phyloP scores from a whole-genome alignment of 352 stramenopile genomes.

The Phytophthora sp. region DNA sequence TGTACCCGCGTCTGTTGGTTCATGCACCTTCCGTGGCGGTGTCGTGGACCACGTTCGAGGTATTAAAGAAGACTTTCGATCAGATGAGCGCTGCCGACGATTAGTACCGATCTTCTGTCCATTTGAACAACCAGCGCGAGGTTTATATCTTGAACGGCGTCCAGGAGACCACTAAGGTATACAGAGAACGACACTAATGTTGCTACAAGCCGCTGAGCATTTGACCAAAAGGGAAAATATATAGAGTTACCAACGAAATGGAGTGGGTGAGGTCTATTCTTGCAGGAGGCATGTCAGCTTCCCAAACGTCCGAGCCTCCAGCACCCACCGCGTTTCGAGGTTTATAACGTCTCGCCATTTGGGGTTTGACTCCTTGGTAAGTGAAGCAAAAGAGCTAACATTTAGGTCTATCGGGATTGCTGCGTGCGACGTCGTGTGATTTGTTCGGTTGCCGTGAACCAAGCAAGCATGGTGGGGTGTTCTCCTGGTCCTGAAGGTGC shows the following conservation, averaged over 20 bases:
- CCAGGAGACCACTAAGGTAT: constrained; percentile 15
- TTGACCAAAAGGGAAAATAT: constrained; percentile 43
- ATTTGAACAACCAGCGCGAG: constrained; percentile 29
- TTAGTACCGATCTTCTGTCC: constrained; percentile 29
- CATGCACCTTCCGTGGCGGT: constrained; percentile 98
- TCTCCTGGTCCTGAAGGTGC: constrained; percentile 16
- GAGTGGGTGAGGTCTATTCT: constrained; percentile 36
- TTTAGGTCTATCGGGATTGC: constrained; percentile 7
- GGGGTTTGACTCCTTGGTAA: constrained; percentile 11
- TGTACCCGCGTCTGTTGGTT: constrained; percentile 93
- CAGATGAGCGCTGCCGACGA: constrained; percentile 42
- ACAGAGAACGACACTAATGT: constrained; percentile 17
- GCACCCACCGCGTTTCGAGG: constrained; percentile 2
- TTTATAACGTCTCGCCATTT: constrained; percentile 26
- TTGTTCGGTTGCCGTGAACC: constrained; percentile 5
- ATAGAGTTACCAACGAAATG: constrained; percentile 46
- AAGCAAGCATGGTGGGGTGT: constrained; percentile 26
- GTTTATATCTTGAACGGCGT: constrained; percentile 29
- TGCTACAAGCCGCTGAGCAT: constrained; percentile 22
- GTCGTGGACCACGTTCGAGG: constrained; percentile 99
- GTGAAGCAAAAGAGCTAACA: constrained; percentile 4
- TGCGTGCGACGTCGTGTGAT: constrained; percentile 28
- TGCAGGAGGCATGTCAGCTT: constrained; percentile 21
- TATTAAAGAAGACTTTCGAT: constrained; percentile 90
- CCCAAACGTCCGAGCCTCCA: constrained; percentile 1